These are phyloP conservation scores for Monosporascus ibericus DNA, from an alignment of 2,329 filamentous ascomycete species.

Conservation along the genomic window DNA sequence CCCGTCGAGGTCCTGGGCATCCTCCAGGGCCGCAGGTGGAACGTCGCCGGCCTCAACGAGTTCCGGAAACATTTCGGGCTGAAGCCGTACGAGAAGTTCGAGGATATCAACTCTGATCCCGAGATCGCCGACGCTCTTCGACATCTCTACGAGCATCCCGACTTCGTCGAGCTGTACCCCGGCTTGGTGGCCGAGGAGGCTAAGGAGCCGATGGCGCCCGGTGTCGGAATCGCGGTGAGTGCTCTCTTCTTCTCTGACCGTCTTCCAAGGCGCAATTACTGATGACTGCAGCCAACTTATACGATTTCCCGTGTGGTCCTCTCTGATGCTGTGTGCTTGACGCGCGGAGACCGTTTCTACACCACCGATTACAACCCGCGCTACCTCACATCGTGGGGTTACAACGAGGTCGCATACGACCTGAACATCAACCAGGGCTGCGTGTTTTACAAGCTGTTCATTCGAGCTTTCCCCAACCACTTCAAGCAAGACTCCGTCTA, in stretches of 20 bases:
- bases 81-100: constrained; percentile 69
- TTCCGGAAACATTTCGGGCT: constrained; percentile 79
- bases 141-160: constrained; percentile 69
- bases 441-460: constrained; percentile 78
- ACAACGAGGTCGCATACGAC: constrained; percentile 67
- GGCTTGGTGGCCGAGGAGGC: constrained; percentile 71
- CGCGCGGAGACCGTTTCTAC: constrained; percentile 73
- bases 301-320: constrained; percentile 72
- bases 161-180: constrained; percentile 75
- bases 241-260: neutral
- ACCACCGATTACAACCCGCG: constrained; percentile 70
- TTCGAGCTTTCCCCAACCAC: constrained; percentile 73
- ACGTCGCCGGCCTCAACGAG: constrained; percentile 73
- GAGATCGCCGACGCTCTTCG: constrained; percentile 60
- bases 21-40: constrained; percentile 70
- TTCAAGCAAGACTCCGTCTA: constrained; percentile 76
- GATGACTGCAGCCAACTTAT: constrained; percentile 50
- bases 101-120: constrained; percentile 77
- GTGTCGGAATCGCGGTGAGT: constrained; percentile 59
- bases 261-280: constrained; percentile 1
- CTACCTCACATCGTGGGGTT: constrained; percentile 80
- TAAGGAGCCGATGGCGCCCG: constrained; percentile 67
- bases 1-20: constrained; percentile 78
- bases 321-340: constrained; percentile 72
- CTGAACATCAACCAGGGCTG: constrained; percentile 71